These are phyloP conservation scores for Rhizopogon rudus DNA, from an alignment of 768 basidiomycete species.

Conservation along the genomic window DNA sequence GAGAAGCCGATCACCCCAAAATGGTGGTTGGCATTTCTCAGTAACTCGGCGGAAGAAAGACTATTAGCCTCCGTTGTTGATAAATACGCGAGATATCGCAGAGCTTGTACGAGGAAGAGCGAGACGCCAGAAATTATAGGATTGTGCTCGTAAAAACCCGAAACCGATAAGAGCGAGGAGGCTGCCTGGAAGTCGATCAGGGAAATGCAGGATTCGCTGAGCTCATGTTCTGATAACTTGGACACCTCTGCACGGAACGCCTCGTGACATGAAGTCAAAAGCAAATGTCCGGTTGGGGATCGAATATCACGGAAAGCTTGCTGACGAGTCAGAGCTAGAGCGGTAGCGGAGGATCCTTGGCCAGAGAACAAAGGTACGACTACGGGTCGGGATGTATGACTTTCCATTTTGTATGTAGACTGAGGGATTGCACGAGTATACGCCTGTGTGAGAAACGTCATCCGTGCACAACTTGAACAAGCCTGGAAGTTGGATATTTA, in stretches of 20 bases:
- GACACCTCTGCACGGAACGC: constrained; percentile 46
- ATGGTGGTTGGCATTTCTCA: constrained; percentile 31
- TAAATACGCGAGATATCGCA: constrained; percentile 47
- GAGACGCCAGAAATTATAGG: constrained; percentile 43
- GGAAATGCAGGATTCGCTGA: constrained; percentile 33
- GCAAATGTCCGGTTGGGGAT: constrained; percentile 34
- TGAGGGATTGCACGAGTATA: neutral
- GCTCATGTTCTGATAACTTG: constrained; percentile 34
- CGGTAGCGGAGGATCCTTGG: constrained; percentile 41
- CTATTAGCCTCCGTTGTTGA: constrained; percentile 15
- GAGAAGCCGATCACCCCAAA: constrained; percentile 48
- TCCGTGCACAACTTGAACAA: too few relatives aligned
- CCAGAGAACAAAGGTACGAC: constrained; percentile 51
- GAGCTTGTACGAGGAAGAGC: constrained; percentile 46
- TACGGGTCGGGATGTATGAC: neutral
- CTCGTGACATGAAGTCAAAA: constrained; percentile 48
- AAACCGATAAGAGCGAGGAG: constrained; percentile 34
- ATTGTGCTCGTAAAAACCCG: constrained; percentile 35
- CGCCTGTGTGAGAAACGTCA: neutral
- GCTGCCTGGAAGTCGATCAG: constrained; percentile 38
- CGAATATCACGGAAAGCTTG: constrained; percentile 39
- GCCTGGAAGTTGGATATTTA: neutral
- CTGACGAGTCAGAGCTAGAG: constrained; percentile 25
- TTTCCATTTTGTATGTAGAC: neutral
- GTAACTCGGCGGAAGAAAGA: constrained; percentile 20